Evolutionary conservation across 805 yeast species (phyloP), one percentile per base, ranked within the genome.

Genomic region (Saccharomycopsis babjevae): DNA sequence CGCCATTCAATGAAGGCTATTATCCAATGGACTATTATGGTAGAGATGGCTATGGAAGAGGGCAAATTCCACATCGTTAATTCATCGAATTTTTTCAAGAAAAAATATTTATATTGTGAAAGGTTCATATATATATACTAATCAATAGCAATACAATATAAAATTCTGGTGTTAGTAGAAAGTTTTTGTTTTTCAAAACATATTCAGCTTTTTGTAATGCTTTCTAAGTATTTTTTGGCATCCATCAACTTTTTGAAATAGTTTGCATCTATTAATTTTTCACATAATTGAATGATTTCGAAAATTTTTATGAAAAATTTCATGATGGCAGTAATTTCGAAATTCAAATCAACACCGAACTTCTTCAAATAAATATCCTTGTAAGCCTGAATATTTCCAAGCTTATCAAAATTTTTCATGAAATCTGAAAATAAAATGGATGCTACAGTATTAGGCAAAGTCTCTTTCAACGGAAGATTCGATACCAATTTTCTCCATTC

Each of bases 1-100:
- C 74, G 42, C 78, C 76, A 72, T 88, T 94, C 82, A 75, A 72
- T 55, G 80, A 80, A 50, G 76, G 76, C 1, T 84, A 79, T 61
- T 94, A 94, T 70, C 97, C 97, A 10, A 94, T 94, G 99, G 98
- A 94, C 71, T 94, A 93, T 71, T 94, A 94, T 69, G 84, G 86
- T 7, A 81, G 81, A 66, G 88, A 90, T 58, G 98, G 99, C 0
- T 92, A 91, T 68, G 97, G 97, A 11, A 79, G 97, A 65, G 97
- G 97, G 5, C 77, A 43, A 82, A 66, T 50, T 25, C 59, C 59
- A 36, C 52, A 46, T 18, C 56, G 11, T n/a, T 32, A 32, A 15
- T 6, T 30, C 15, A n/a, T 3, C 15, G 15, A 20, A 10, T 34
- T 3, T 8, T 8, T 34, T 10, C 5, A 46, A 46, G 15, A 22